Evolutionary conservation across 306 rosid genomes (phyloP), one percentile per base, ranked within the genome.

Genomic region (Sophora flavescens): DNA sequence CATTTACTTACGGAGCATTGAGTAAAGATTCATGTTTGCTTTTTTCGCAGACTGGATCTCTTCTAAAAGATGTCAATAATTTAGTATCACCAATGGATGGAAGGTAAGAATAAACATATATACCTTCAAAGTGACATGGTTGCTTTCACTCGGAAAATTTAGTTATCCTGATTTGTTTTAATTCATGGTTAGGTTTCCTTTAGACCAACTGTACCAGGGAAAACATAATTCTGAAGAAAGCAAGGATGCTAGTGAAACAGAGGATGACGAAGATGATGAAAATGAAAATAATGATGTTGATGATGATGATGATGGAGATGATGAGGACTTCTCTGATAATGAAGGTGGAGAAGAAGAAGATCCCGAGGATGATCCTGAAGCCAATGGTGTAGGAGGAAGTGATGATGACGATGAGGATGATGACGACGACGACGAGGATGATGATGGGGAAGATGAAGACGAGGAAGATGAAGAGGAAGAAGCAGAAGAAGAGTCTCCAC

Each of bases 201-300:
- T 89, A 0, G 89, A 87, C 41, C 84, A 91, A 75, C 84, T 87
- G 52, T 66, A 35, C 68, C 74, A 59, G 58, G 61, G 63, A 72
- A 78, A 80, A 47, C 62, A 60, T 9, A 71, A 74, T 7, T 83
- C 56, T 48, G 80, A 48, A 36, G 91, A 93, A 72, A 89, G 89
- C 85, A 86, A 86, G 79, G 98, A 93, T 81, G 80, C 78, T 11
- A 89, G 97, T 53, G 98, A 93, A 13, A 88, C 96, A 33, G 95
- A 93, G 83, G 93, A 91, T 41, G 97, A 93, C 0, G 77, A 35
- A 0, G 93, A 91, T 3, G 89, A 89, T n/a, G 84, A 87, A 47
- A 96, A 93, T 68, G 82, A 65, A n/a, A 84, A 84, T 1, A 93
- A 91, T 76, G 91, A 89, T 15, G 80, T 60, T 6, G 98, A 90